These are phyloP conservation scores for Mycosphaerella arachidis DNA, from an alignment of 2,329 filamentous ascomycete species.

Conservation along the genomic window DNA sequence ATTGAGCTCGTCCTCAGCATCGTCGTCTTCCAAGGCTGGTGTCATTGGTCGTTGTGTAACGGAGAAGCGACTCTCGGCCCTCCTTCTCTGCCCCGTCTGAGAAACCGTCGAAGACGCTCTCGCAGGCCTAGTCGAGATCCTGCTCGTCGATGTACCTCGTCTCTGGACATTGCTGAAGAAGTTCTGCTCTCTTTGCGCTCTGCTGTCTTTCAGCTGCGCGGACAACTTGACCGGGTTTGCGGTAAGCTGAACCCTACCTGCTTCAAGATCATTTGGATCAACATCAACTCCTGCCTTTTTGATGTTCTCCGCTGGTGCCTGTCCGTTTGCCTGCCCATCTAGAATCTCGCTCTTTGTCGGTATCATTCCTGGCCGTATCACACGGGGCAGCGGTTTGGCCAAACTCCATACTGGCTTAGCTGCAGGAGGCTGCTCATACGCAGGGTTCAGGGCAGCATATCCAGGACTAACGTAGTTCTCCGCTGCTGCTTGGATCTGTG, in stretches of 20 bases:
- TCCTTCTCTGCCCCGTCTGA: slow-evolving; percentile 14
- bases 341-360: slow-evolving; percentile 35
- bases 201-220: slow-evolving; percentile 44
- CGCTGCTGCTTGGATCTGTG: slow-evolving; percentile 19
- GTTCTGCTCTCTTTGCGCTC: slow-evolving; percentile 36
- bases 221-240: slow-evolving; percentile 39
- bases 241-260: slow-evolving; percentile 39
- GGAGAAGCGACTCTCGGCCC: slow-evolving; percentile 10
- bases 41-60: slow-evolving; percentile 15
- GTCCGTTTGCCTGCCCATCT: slow-evolving; percentile 29
- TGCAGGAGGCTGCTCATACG: slow-evolving; percentile 50
- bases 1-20: slow-evolving; percentile 12
- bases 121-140: slow-evolving; percentile 15
- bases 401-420: slow-evolving; percentile 51
- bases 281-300: slow-evolving; percentile 33
- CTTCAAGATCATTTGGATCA: slow-evolving; percentile 42
- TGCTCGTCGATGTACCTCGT: slow-evolving; percentile 16
- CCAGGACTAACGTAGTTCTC: slow-evolving; percentile 46
- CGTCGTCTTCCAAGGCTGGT: slow-evolving; percentile 27
- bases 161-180: slow-evolving; percentile 21
- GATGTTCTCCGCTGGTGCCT: slow-evolving; percentile 23
- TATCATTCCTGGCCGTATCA: slow-evolving; percentile 52
- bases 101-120: slow-evolving; percentile 23
- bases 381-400: slow-evolving; percentile 51
- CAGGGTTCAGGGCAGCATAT: slow-evolving; percentile 51